These are phyloP conservation scores for Ceratorhiza oryzae-sativae DNA, from an alignment of 1,284 basidiomycete genomes.

Conservation along the genomic window DNA sequence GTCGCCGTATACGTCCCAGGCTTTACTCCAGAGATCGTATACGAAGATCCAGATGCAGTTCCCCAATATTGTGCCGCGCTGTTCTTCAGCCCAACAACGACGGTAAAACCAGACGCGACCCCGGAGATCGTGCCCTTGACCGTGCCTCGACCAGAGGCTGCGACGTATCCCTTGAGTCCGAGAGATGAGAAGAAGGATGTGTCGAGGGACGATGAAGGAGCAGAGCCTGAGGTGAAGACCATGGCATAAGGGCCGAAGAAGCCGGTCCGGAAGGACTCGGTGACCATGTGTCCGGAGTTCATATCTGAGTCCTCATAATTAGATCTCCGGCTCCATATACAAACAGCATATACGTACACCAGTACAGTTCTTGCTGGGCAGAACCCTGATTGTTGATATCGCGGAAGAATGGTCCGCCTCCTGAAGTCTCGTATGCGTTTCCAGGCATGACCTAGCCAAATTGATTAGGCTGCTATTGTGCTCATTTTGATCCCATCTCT, in stretches of 20 bases:
- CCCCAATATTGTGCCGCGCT: conserved; percentile 58
- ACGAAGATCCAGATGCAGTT: conserved; percentile 52
- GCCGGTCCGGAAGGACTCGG: conserved; percentile 38
- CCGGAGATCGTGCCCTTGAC: conserved; percentile 57
- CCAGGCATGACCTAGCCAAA: conserved; percentile 51
- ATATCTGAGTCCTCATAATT: conserved; percentile 7
- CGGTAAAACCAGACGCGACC: conserved; percentile 53
- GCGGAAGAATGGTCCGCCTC: conserved; percentile 52
- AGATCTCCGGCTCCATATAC: too few relatives aligned
- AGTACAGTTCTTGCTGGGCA: conserved; percentile 31
- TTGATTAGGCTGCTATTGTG: background rate
- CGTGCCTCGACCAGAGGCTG: conserved; percentile 57
- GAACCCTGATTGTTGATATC: conserved; percentile 44
- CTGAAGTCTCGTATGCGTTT: conserved; percentile 54
- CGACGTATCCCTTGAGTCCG: conserved; percentile 57
- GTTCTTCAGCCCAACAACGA: conserved; percentile 54
- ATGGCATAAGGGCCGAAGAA: conserved; percentile 43
- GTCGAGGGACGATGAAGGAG: conserved; percentile 47
- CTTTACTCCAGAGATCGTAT: conserved; percentile 57
- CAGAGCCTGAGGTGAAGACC: conserved; percentile 40
- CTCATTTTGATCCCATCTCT: background rate
- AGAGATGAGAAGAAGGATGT: conserved; percentile 58
- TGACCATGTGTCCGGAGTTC: conserved; percentile 43
- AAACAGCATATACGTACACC: conserved; percentile 3
- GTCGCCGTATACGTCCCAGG: conserved; percentile 58